These are phyloP conservation scores for Kwoniella sp. DNA, from an alignment of 768 basidiomycete genomes.

Conservation along the genomic window DNA sequence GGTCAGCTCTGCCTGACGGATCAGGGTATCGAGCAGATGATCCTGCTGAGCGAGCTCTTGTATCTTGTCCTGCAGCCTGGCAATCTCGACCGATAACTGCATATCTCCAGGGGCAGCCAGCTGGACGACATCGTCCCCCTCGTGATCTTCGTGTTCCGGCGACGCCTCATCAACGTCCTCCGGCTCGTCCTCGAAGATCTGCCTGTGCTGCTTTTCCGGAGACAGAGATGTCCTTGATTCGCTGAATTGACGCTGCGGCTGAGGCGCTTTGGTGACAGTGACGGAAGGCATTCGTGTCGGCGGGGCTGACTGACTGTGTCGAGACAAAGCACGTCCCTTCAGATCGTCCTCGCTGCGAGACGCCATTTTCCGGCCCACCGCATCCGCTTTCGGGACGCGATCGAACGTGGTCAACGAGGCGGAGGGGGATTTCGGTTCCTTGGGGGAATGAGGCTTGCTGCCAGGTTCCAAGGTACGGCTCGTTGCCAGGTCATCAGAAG, in stretches of 20 bases:
- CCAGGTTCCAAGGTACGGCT: background rate
- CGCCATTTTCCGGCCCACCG: constrained; percentile 1
- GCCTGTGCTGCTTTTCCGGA: constrained; percentile 17
- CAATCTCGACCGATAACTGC: constrained; percentile 58
- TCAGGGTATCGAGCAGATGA: constrained; percentile 74
- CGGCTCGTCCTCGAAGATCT: constrained; percentile 51
- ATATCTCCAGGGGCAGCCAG: constrained; percentile 70
- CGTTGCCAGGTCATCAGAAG: constrained; percentile 59
- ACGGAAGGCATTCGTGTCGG: constrained; percentile 10
- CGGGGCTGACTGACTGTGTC: constrained; percentile 3
- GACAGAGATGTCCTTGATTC: background rate
- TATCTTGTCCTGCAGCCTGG: constrained; percentile 70
- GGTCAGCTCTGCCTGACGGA: constrained; percentile 90
- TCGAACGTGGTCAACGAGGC: constrained; percentile 21
- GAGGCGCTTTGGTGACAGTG: background rate
- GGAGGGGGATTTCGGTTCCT: constrained; percentile 13
- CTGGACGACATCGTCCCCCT: constrained; percentile 55
- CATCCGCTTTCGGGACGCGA: background rate
- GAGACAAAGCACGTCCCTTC: background rate
- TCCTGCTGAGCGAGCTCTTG: constrained; percentile 73
- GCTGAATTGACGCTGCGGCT: background rate
- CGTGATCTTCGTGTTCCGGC: constrained; percentile 31
- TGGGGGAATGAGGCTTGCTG: background rate
- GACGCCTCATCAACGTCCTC: constrained; percentile 53
- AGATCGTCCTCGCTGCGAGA: constrained; percentile 37